Evolutionary conservation across 164 flowering plant species (phyloP), one percentile per base, ranked within the genome.

Genomic region (Santalum album): DNA sequence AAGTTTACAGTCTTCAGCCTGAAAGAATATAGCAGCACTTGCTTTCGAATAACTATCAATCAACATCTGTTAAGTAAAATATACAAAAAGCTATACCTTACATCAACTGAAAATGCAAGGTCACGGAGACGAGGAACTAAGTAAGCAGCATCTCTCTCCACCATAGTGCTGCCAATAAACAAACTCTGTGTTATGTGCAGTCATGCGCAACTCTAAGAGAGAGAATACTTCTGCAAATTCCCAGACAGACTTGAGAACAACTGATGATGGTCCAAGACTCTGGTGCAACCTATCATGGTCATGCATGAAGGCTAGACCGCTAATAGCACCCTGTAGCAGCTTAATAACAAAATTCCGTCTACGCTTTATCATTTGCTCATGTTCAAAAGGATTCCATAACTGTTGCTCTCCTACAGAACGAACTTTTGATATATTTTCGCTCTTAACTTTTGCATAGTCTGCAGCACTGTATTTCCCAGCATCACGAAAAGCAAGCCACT

Each of bases 401-500:
- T 53, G 62, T 38, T 67, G 62, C 49, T 69, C 76, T 51, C 71
- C 75, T 19, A 16, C 61, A 52, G 65, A 53, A 38, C 54, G 51
- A 29, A 27, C 43, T 56, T 68, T 75, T 47, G 90, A 70, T 27
- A 78, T 49, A 57, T 66, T 73, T 63, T 88, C 88, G 65, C 96
- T 79, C 18, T 68, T 60, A 42, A 71, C 49, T 75, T 77, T 84
- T 29, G 88, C 92, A 78, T 86, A 86, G 71, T 84, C 98, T 55
- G 96, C 95, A 22, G 90, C 92, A 70, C 84, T 88, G 68, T 77
- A 79, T 73, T 65, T 81, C 35, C 98, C 96, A 74, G 76, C 77
- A 69, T 86, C 59, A 44, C 87, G 82, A 56, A 91, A 91, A 58
- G 92, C 98, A 66, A 91, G 92, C 98, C 96, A 91, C 98, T 87